A percentile compares a stretch with the other conserved stretches of the same genome.
phyloP scores from a whole-genome alignment of 2,329 filamentous ascomycete genomes.

The Stemphylium vesicarium region DNA sequence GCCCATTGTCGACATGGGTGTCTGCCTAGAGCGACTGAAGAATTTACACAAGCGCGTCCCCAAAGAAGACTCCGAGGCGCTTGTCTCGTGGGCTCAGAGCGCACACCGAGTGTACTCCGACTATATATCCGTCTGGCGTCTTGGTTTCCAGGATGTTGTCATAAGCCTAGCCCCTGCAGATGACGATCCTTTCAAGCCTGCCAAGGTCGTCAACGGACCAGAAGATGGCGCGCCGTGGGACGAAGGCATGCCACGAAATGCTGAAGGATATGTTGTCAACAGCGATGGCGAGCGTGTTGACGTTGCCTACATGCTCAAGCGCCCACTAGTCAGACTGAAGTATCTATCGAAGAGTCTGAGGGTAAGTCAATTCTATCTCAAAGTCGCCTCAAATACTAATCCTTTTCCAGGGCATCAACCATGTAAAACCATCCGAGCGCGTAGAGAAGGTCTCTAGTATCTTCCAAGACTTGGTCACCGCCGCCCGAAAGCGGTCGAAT shows the following conservation, averaged over 20 bases:
- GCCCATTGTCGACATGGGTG: conserved; percentile 92
- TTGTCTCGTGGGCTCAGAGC: conserved; percentile 82
- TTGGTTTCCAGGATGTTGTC: conserved; percentile 93
- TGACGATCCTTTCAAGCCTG: conserved; percentile 62
- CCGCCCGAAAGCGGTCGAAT: conserved; percentile 74
- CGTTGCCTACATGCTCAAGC: conserved; percentile 89
- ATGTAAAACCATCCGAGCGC: conserved; percentile 60
- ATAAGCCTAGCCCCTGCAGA: conserved; percentile 86
- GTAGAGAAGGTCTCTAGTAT: conserved; percentile 64
- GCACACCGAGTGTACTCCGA: conserved; percentile 80
- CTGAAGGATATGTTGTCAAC: conserved; percentile 68
- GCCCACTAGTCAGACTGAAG: conserved; percentile 86
- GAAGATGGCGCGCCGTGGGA: conserved; percentile 58
- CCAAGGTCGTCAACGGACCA: conserved; percentile 52
- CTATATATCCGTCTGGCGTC: conserved; percentile 86
- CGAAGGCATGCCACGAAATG: conserved; percentile 62
- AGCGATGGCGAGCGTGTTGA: conserved; percentile 88
- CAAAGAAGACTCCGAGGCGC: conserved; percentile 70
- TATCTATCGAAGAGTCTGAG: conserved; percentile 85
- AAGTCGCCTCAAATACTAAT: conserved; percentile 36
- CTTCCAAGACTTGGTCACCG: conserved; percentile 76
- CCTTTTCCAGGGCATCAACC: conserved; percentile 60
- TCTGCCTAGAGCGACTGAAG: conserved; percentile 84
- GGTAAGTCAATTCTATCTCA: conserved; percentile 50
- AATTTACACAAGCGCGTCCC: conserved; percentile 81